Conservation (phyloP, 2,329 filamentous ascomycete genomes). For the Diaporthe citri region DNA sequence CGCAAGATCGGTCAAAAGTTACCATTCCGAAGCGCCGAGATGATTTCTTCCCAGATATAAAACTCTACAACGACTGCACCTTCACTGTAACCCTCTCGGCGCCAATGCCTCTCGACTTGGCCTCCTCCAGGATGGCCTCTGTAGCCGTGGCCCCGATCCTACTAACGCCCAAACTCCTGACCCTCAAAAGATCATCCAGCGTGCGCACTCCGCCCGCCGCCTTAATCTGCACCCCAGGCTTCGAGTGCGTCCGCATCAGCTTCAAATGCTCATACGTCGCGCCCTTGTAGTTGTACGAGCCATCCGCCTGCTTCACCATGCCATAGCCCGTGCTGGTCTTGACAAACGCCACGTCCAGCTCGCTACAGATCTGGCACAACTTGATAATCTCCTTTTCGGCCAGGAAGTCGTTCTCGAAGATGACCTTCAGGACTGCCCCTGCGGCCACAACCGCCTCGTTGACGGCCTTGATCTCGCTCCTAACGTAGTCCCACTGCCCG, state of each 20-base stretch:
- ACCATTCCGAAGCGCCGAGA: too few relatives aligned
- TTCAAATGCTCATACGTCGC: constrained; percentile 64
- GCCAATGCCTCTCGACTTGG: constrained; percentile 61
- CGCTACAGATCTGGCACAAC: constrained; percentile 67
- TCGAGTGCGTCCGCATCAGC: constrained; percentile 64
- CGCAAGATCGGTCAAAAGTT: too few relatives aligned
- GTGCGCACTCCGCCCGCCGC: constrained; percentile 69
- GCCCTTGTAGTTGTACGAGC: constrained; percentile 65
- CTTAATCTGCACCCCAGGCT: constrained; percentile 64
- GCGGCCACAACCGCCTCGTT: constrained; percentile 59
- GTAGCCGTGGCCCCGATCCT: constrained; percentile 70
- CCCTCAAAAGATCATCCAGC: constrained; percentile 66
- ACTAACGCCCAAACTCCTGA: constrained; percentile 66
- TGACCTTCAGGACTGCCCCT: constrained; percentile 68
- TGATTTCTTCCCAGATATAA: too few relatives aligned
- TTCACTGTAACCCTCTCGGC: constrained; percentile 39
- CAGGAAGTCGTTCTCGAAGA: constrained; percentile 73
- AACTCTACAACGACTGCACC: neutral
- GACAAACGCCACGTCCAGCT: constrained; percentile 65
- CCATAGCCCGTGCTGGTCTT: constrained; percentile 73
- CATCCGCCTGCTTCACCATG: constrained; percentile 67
- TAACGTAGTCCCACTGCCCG: constrained; percentile 69
- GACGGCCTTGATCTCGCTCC: constrained; percentile 62
- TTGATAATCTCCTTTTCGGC: constrained; percentile 61
- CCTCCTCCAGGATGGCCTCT: constrained; percentile 66